A percentile compares a stretch with the other conserved stretches of the same genome.
phyloP scores from a whole-genome alignment of 139 green algal species.

The Closterium sp. region DNA sequence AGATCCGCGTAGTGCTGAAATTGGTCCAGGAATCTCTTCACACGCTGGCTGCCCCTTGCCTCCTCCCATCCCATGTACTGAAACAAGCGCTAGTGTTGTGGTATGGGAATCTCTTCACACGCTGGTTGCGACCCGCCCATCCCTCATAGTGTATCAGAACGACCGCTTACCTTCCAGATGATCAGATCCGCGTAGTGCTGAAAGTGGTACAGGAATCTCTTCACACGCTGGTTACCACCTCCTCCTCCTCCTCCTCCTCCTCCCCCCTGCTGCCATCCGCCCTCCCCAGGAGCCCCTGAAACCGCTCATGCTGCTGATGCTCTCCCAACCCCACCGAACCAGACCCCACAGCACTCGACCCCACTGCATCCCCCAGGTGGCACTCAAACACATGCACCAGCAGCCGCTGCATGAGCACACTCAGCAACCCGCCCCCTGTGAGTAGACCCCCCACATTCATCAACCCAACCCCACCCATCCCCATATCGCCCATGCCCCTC shows the following conservation, averaged over 20 bases:
- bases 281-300: neutral
- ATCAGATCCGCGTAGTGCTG: conserved; percentile 49
- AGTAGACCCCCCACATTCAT: neutral
- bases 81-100: no score
- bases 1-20: conserved; percentile 48
- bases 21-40: conserved; percentile 40
- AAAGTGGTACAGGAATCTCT: conserved; percentile 54
- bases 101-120: neutral
- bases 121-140: no score
- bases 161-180: conserved; percentile 51
- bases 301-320: neutral
- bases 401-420: conserved; percentile 50
- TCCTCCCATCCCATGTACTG: no score
- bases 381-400: conserved; percentile 40
- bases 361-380: neutral
- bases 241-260: neutral
- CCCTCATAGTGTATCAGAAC: neutral
- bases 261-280: neutral
- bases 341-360: neutral
- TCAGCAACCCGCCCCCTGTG: neutral
- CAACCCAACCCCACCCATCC: neutral
- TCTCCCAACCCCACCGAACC: neutral
- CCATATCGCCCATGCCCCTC: no score
- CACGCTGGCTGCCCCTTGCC: no score
- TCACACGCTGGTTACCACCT: conserved; percentile 24